Percentiles rank a stretch among this genome's conserved stretches.
Conservation (phyloP, 2,329 filamentous ascomycete species). For the Calonectria pteridis region DNA sequence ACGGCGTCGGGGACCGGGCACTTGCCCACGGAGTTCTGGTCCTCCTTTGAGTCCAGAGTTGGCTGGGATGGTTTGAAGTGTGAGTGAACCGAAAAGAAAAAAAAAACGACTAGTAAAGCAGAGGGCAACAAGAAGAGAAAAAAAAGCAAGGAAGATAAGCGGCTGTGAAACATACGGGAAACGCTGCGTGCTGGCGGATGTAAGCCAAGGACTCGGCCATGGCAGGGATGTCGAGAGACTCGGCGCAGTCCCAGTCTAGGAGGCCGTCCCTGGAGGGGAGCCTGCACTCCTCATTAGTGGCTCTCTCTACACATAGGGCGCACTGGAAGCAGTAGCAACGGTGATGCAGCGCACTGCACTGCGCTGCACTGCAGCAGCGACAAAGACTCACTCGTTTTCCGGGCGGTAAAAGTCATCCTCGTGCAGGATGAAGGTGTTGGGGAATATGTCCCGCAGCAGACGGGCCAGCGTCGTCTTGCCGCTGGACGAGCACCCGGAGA, state of each 20-base stretch:
- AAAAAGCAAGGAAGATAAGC: background rate
- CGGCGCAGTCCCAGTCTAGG: conserved; percentile 92
- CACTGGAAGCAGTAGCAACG: background rate
- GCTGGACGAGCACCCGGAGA: conserved; percentile 91
- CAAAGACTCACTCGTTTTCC: conserved; percentile 72
- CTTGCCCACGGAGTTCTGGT: conserved; percentile 70
- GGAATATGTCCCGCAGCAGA: conserved; percentile 85
- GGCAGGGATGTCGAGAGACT: conserved; percentile 77
- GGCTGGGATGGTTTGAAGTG: conserved; percentile 34
- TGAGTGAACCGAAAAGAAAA: background rate
- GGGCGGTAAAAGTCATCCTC: conserved; percentile 96
- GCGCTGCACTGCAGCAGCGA: background rate
- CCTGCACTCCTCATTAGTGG: conserved; percentile 38
- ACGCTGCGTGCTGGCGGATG: conserved; percentile 76
- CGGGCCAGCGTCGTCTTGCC: conserved; percentile 96
- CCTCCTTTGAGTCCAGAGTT: conserved; percentile 59
- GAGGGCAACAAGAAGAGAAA: background rate
- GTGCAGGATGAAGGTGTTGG: conserved; percentile 84
- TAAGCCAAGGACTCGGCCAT: conserved; percentile 77
- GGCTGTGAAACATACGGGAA: conserved; percentile 63
- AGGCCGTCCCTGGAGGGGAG: conserved; percentile 71
- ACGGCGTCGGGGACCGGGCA: conserved; percentile 64
- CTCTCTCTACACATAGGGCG: background rate
- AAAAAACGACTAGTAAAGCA: background rate
- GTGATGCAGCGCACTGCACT: background rate